These are phyloP conservation scores for grape (Vitis vinifera) DNA, from an alignment of 164 flowering plant genomes.

Conservation along the genomic window ASM3070453v1 NC_081812.1:18866501-18867000, in stretches of 20 bases:
- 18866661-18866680: conserved; percentile 82
- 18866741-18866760: conserved; percentile 71
- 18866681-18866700: conserved; percentile 60
- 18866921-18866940: background rate
- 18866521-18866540: no score
- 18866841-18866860: no score
- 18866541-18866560: background rate
- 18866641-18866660: conserved; percentile 79
- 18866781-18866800: conserved; percentile 38
- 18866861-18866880: background rate
- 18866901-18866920: background rate
- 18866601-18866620: conserved; percentile 79
- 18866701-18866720: conserved; percentile 58
- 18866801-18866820: background rate
- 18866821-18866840: no score
- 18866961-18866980: conserved; percentile 4
- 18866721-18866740: conserved; percentile 74
- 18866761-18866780: conserved; percentile 80
- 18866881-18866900: background rate
- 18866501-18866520: no score
- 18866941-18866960: background rate
- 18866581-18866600: conserved; percentile 4
- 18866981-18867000: conserved; percentile 55
- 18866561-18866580: background rate
- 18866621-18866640: conserved; percentile 51